Percentiles rank a stretch among this genome's conserved stretches.
Evolutionary conservation across 352 stramenopile genomes (phyloP).

Genomic region (Globisporangium apiculatum): DNA sequence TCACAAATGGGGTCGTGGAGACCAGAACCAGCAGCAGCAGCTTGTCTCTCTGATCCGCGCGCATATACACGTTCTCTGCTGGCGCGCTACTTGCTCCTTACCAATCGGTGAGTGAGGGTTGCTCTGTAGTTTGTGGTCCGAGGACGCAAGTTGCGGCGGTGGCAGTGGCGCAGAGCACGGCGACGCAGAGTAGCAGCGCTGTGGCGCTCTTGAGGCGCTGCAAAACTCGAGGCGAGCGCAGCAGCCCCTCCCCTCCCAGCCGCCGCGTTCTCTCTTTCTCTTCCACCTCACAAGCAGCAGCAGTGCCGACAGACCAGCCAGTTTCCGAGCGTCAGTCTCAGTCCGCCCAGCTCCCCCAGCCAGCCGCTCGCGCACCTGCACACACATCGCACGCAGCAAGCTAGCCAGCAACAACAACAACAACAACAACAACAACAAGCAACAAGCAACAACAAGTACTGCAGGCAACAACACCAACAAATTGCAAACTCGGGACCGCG

Average conservation of each 20-base stretch:
- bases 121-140: too few relatives aligned
- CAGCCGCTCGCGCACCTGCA: too few relatives aligned
- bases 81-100: too few relatives aligned
- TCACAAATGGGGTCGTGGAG: not conserved
- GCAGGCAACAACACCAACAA: too few relatives aligned
- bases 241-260: slow-evolving; percentile 2
- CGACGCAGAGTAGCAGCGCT: not conserved
- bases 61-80: too few relatives aligned
- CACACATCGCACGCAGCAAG: too few relatives aligned
- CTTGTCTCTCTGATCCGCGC: too few relatives aligned
- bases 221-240: not conserved
- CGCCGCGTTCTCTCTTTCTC: slow-evolving; percentile 6
- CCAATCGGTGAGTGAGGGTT: too few relatives aligned
- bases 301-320: not conserved
- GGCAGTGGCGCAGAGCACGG: slow-evolving; percentile 7
- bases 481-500: not conserved
- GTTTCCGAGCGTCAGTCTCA: slow-evolving; percentile 1
- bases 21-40: too few relatives aligned
- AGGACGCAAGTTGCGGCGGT: not conserved
- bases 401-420: too few relatives aligned
- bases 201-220: not conserved
- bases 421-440: too few relatives aligned
- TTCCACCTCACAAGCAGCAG: not conserved
- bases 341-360: not conserved
- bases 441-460: too few relatives aligned